Base-by-base conservation (phyloP, 176 grass and related monocot genomes). In the Carex littledalei region DNA sequence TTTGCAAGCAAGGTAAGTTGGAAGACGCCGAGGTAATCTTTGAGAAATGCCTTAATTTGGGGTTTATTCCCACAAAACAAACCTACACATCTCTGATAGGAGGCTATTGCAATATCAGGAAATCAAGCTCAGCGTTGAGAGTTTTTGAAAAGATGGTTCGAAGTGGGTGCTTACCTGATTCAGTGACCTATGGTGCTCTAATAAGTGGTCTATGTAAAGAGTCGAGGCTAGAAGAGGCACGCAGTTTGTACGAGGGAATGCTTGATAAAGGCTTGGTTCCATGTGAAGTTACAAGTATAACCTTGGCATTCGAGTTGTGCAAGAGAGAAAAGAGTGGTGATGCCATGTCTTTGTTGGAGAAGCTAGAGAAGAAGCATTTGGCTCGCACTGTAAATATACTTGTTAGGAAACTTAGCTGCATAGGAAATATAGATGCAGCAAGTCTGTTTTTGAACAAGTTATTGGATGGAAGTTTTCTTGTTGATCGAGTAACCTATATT, bases 151-250 rank as follows among this genome's bases (percentile, higher is more conserved):
- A 79, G 67, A 98, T 98, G 93, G 78, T 92, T 67, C 86, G 87
- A 84, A 88, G 90, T 78, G 91, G 89, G 32, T 95, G 95, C 63
- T 26, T 59, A 16, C 87, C 91, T 81, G 95, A 98, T 78, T 89
- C 93, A 78, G 32, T 93, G 84, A 92, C 90, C 65, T 98, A 98
- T 75, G 95, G 91, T 16, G 88, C 95, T 63, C 67, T 98, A 55
- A 90, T 95, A 86, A 98, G 93, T 81, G 93, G 91, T 14, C 84
- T 98, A 12, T 98, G 93, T 86, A 95, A 93, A 85, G 95, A 95
- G 55, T 94, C 86, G 0, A 95, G 95, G 41, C 37, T 98, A 82
- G 93, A 95, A 83, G 92, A 98, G 87, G 91, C 95, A 84, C 79
- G 90, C 43, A 88, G 91, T 83, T 86, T 98, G 16, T 98, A 92